Evolutionary conservation across 2,329 filamentous ascomycete species (phyloP).

Genomic region (Fusarium succisae): DNA sequence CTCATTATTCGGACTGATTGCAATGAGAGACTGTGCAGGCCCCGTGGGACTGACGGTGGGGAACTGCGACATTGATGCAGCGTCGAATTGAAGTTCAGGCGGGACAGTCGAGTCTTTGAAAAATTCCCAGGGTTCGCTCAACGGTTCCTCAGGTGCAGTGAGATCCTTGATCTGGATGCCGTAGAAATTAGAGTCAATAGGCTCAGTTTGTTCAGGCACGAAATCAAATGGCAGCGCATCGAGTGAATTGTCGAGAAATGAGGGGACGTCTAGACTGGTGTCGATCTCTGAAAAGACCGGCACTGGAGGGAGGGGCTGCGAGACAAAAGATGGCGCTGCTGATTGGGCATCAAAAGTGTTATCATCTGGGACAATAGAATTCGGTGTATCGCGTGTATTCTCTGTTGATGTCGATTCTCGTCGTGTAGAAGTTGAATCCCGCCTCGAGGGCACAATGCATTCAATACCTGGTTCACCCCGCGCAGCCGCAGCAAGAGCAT

Average conservation of each 20-base stretch:
- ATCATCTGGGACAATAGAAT: neutral
- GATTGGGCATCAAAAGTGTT: neutral
- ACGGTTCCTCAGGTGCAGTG: neutral
- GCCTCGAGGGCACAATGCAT: neutral
- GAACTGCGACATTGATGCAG: neutral
- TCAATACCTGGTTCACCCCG: slow-evolving; percentile 8
- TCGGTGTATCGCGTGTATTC: neutral
- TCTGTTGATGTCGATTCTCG: neutral
- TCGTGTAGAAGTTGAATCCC: neutral
- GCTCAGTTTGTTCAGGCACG: neutral
- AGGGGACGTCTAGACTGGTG: neutral
- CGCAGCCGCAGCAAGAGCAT: slow-evolving; percentile 5
- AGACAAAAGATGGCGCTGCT: neutral
- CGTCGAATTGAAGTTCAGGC: neutral
- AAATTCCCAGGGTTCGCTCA: neutral
- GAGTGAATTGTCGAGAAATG: neutral
- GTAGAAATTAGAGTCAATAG: neutral
- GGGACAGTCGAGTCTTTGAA: neutral
- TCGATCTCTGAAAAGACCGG: neutral
- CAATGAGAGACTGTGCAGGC: neutral
- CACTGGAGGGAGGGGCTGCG: neutral
- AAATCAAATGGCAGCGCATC: neutral
- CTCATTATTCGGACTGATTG: neutral
- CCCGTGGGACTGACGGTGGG: neutral
- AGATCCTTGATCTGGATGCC: neutral